A percentile compares a stretch with the other conserved stretches of the same genome.
These are phyloP conservation scores for Clarireedia paspali DNA, from an alignment of 2,329 filamentous ascomycete species.

Conservation along the genomic window DNA sequence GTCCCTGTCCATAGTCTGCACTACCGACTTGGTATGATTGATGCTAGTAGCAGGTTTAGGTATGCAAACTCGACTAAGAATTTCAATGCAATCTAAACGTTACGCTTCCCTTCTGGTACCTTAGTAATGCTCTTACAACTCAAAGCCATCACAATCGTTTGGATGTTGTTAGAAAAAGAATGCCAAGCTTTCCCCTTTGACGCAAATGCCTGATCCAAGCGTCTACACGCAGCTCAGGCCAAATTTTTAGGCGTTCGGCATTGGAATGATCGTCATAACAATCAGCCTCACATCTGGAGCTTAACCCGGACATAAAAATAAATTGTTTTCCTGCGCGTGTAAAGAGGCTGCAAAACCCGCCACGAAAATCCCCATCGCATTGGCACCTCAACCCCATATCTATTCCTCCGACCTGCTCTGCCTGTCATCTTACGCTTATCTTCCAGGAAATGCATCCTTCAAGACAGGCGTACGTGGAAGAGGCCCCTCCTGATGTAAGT, in stretches of 20 bases:
- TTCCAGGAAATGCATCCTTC: conserved; percentile 64
- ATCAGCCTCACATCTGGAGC: background rate
- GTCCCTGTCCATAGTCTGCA: too few relatives aligned
- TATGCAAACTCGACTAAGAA: too few relatives aligned
- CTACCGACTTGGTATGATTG: too few relatives aligned
- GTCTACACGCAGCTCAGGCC: background rate
- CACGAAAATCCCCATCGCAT: background rate
- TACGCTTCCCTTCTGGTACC: too few relatives aligned
- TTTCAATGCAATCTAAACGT: too few relatives aligned
- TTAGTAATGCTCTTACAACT: too few relatives aligned
- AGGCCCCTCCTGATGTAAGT: conserved; percentile 62
- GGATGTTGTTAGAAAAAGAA: too few relatives aligned
- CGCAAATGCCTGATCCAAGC: background rate
- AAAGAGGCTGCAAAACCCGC: background rate
- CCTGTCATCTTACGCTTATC: too few relatives aligned
- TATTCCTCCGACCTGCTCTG: too few relatives aligned
- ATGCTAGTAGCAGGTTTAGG: too few relatives aligned
- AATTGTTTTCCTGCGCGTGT: background rate
- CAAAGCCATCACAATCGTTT: too few relatives aligned
- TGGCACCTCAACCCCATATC: too few relatives aligned
- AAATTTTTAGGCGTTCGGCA: background rate
- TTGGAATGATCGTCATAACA: background rate
- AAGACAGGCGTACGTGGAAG: conserved; percentile 90
- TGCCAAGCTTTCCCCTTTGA: background rate
- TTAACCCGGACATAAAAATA: background rate